Conservation (phyloP, 495 filamentous ascomycete genomes). For the Oidiodendron maius region DNA sequence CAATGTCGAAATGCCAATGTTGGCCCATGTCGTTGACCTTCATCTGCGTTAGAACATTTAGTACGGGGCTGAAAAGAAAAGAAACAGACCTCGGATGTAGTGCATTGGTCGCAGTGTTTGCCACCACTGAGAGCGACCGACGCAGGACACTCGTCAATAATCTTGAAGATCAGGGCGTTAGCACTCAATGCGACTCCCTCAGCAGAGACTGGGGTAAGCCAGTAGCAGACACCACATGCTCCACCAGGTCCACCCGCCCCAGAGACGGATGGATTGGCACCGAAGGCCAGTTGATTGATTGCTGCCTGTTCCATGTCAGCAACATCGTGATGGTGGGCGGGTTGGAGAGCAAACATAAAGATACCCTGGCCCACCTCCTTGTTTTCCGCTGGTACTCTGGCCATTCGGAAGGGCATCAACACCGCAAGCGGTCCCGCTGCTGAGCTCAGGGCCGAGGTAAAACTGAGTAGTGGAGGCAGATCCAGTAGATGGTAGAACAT, state of each 20-base stretch:
- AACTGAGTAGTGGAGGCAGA: slow-evolving; percentile 1
- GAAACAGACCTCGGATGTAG: neutral
- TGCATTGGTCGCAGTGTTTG: slow-evolving; percentile 1
- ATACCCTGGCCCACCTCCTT: slow-evolving; percentile 3
- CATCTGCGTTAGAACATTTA: too few species aligned
- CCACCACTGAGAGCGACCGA: neutral
- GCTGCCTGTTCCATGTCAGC: neutral
- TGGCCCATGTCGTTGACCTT: too few species aligned
- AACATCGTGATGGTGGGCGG: neutral
- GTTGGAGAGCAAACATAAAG: neutral
- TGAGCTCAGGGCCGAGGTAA: slow-evolving; percentile 2
- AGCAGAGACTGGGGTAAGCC: neutral
- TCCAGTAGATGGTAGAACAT: too few species aligned
- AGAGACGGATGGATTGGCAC: neutral
- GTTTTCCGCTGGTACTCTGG: neutral
- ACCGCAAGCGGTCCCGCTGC: neutral
- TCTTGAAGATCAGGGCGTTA: slow-evolving; percentile 1
- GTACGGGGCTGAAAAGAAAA: too few species aligned
- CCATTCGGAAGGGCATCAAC: slow-evolving; percentile 1
- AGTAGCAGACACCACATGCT: neutral
- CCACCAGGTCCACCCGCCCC: neutral
- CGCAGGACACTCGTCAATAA: slow-evolving; percentile 1
- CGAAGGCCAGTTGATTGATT: slow-evolving; percentile 4
- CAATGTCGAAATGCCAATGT: too few species aligned
- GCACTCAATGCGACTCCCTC: neutral